Evolutionary conservation across 192 early-diverging fungal species (phyloP).

Genomic region (Coemansia reversa): DNA sequence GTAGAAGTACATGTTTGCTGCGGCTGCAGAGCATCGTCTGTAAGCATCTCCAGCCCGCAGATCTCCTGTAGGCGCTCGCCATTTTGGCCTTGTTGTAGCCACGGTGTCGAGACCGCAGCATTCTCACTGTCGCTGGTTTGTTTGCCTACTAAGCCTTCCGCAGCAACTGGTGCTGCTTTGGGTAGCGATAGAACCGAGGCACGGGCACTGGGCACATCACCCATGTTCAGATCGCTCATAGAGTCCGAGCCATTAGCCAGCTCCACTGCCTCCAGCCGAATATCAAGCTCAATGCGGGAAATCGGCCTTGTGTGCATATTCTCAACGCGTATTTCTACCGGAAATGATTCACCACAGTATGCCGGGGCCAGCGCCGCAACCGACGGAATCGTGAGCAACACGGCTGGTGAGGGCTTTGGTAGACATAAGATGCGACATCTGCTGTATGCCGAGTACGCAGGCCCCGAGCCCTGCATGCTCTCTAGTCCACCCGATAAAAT

Average conservation of each 20-base stretch:
- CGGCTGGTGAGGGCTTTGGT: conserved; percentile 7
- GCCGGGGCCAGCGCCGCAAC: conserved; percentile 25
- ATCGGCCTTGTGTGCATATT: conserved; percentile 21
- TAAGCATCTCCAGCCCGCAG: not conserved
- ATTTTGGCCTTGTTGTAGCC: conserved; percentile 7
- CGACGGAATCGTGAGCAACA: conserved; percentile 15
- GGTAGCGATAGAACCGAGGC: not conserved
- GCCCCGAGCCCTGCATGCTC: conserved; percentile 3
- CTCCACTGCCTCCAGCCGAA: conserved; percentile 8
- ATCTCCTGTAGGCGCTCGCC: not conserved
- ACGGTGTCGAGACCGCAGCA: not conserved
- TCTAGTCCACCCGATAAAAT: not conserved
- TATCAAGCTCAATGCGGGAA: conserved; percentile 3
- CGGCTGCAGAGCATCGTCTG: conserved; percentile 5
- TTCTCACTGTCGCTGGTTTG: not conserved
- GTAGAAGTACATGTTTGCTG: conserved; percentile 9
- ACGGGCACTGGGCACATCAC: not conserved
- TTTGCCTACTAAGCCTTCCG: not conserved
- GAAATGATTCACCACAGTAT: conserved; percentile 36
- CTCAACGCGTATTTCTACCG: conserved; percentile 20
- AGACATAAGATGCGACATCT: conserved; percentile 28
- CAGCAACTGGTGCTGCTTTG: not conserved
- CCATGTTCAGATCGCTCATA: conserved; percentile 15
- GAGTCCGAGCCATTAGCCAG: conserved; percentile 4
- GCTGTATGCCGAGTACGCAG: conserved; percentile 40